These are phyloP conservation scores for Kodamaea sagamina DNA, from an alignment of 805 yeast genomes.

Conservation along the genomic window DNA sequence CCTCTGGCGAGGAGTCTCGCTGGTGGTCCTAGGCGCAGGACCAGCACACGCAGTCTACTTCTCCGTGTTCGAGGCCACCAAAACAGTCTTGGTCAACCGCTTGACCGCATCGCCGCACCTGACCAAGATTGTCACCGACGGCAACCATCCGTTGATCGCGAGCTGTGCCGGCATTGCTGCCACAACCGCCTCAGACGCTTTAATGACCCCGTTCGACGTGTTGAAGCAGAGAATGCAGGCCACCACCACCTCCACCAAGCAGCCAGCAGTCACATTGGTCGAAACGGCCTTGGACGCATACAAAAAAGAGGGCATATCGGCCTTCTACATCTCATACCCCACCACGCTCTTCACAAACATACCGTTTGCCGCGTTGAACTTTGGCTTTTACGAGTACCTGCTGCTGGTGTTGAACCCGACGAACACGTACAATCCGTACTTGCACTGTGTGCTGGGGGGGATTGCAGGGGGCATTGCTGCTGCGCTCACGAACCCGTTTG, in stretches of 20 bases:
- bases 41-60: slow-evolving; percentile 98
- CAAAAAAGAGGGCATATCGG: slow-evolving; percentile 65
- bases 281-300: slow-evolving; percentile 51
- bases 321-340: slow-evolving; percentile 91
- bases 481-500: slow-evolving; percentile 91
- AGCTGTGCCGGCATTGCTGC: slow-evolving; percentile 89
- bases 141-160: slow-evolving; percentile 78
- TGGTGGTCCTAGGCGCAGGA: slow-evolving; percentile 96
- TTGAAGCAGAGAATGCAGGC: slow-evolving; percentile 93
- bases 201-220: slow-evolving; percentile 97
- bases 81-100: slow-evolving; percentile 54
- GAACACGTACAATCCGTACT: slow-evolving; percentile 78
- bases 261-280: slow-evolving; percentile 27
- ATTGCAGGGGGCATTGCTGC: slow-evolving; percentile 95
- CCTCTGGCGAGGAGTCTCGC: slow-evolving; percentile 90
- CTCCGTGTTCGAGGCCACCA: slow-evolving; percentile 85
- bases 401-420: slow-evolving; percentile 79
- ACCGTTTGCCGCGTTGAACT: slow-evolving; percentile 93
- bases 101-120: slow-evolving; percentile 33
- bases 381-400: slow-evolving; percentile 85
- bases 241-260: slow-evolving; percentile 10
- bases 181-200: slow-evolving; percentile 88
- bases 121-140: slow-evolving; percentile 54
- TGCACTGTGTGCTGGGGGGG: slow-evolving; percentile 92
- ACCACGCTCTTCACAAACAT: slow-evolving; percentile 89